Evolutionary conservation across 2,329 filamentous ascomycete species (phyloP), one percentile per base, ranked within the genome.

Genomic region (Ophioceras dolichostomum): DNA sequence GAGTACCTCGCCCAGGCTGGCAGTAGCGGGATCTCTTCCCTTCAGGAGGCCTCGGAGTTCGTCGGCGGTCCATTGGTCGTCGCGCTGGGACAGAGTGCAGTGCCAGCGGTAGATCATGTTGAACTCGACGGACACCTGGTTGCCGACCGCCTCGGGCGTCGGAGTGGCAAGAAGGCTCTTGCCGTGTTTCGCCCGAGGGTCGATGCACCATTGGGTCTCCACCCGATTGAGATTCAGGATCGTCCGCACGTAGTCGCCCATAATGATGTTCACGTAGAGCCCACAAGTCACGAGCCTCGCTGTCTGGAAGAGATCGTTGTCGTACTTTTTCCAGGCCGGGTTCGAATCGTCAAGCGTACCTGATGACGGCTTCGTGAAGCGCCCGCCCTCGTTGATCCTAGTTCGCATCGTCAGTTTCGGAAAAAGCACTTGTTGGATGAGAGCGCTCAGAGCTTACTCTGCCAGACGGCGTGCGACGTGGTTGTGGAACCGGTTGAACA

Each of bases 401-500:
- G 2, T 73, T 68, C 35, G n/a, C n/a, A n/a, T n/a, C n/a, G n/a
- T n/a, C n/a, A n/a, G n/a, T n/a, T n/a, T n/a, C n/a, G n/a, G n/a
- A n/a, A n/a, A n/a, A n/a, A n/a, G n/a, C n/a, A n/a, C n/a, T n/a
- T n/a, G n/a, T n/a, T n/a, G n/a, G n/a, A n/a, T n/a, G n/a, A n/a
- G n/a, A n/a, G n/a, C n/a, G n/a, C n/a, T n/a, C n/a, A n/a, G 22
- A 7, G n/a, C 31, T 20, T 28, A 39, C 32, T 16, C 30, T 14
- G 36, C 36, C 8, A 37, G 33, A 16, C 41, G 39, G 3, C 36
- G 33, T 4, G 36, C 77, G 4, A 76, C 70, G 39, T 80, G 74
- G 51, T 84, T 84, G 57, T 85, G 80, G 54, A 80, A 83, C 5
- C 71, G 66, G 44, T 64, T 75, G 62, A 81, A 84, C 59, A 82